Evolutionary conservation across 2,329 filamentous ascomycete species (phyloP).

Genomic region (Pestalotiopsis sp.): DNA sequence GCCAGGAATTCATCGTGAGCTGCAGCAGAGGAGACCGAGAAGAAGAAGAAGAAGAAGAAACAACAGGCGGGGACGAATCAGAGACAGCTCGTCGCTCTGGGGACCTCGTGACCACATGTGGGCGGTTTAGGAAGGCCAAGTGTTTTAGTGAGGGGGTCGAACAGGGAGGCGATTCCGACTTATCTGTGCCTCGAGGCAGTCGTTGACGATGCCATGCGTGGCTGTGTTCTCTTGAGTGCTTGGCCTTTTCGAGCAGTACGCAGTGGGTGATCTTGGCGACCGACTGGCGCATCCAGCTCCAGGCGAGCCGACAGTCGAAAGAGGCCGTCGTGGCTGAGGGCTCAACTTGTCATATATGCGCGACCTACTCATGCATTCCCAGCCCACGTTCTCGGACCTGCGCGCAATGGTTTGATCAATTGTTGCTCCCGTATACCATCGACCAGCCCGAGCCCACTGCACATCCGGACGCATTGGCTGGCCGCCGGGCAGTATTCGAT

Average conservation of each 20-base stretch:
- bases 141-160: neutral
- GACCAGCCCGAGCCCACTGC: too few species aligned
- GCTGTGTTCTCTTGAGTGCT: constrained; percentile 2
- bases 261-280: neutral
- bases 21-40: neutral
- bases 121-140: constrained; percentile 1
- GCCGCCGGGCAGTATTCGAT: too few species aligned
- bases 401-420: too few species aligned
- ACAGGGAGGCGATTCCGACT: neutral
- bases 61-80: neutral
- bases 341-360: too few species aligned
- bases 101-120: neutral
- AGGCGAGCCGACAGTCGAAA: too few species aligned
- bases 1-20: neutral
- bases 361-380: too few species aligned
- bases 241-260: neutral
- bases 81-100: neutral
- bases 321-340: too few species aligned
- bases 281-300: too few species aligned
- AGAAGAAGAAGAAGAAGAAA: neutral
- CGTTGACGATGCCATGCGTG: constrained; percentile 2
- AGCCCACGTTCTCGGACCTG: too few species aligned
- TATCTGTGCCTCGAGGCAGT: neutral
- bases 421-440: too few species aligned
- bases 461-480: too few species aligned